A percentile compares a stretch with the other conserved stretches of the same genome.
Conservation (phyloP, 1,284 basidiomycete species). For the Rhodotorula sp. region DNA sequence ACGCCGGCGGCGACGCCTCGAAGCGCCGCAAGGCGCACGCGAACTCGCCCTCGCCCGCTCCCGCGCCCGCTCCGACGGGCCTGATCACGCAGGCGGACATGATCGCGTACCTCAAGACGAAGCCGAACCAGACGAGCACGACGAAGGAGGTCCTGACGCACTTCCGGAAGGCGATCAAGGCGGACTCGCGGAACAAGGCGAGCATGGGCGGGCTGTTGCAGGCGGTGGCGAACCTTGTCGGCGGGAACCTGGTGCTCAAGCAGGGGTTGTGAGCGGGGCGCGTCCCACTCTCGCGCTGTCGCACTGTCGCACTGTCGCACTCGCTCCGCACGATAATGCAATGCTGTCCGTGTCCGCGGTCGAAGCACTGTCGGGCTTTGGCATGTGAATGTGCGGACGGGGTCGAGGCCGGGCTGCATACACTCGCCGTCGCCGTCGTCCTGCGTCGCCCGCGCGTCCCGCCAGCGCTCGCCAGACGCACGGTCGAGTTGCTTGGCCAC, state of each 20-base stretch:
- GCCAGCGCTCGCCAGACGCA: no score
- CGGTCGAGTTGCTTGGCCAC: no score
- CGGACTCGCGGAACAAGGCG: constrained; percentile 61
- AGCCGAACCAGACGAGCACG: constrained; percentile 56
- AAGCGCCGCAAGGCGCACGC: constrained; percentile 27
- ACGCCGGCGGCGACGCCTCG: constrained; percentile 15
- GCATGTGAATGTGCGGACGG: no score
- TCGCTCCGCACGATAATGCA: no score
- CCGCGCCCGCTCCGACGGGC: constrained; percentile 51
- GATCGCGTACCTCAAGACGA: constrained; percentile 67
- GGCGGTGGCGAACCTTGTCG: constrained; percentile 67
- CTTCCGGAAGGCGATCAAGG: constrained; percentile 68
- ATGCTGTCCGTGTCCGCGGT: background rate
- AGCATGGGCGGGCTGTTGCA: constrained; percentile 71
- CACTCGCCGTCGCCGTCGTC: no score
- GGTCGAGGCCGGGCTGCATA: no score
- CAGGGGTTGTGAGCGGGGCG: constrained; percentile 23
- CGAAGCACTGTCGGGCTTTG: no score
- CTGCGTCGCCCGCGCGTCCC: no score
- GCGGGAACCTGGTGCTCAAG: constrained; percentile 57
- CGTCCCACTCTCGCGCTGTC: no score
- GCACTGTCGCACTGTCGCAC: background rate
- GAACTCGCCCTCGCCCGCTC: constrained; percentile 48
- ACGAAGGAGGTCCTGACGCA: constrained; percentile 63
- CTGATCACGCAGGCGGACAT: constrained; percentile 64